These are phyloP conservation scores for Neurospora sp. DNA, from an alignment of 2,329 filamentous ascomycete genomes.

Conservation along the genomic window DNA sequence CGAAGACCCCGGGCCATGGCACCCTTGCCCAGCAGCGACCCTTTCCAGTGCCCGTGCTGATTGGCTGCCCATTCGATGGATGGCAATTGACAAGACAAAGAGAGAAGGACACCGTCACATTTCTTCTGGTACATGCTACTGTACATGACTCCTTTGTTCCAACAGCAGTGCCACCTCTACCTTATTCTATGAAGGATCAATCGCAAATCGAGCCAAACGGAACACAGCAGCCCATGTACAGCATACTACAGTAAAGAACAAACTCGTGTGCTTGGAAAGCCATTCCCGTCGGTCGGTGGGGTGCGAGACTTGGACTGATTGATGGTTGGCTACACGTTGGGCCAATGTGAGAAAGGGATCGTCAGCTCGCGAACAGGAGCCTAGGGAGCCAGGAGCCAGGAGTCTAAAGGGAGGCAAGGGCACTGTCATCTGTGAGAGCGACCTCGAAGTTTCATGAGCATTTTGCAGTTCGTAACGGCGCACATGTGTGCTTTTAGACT, in stretches of 20 bases:
- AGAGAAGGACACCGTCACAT: neutral
- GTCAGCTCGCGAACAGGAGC: neutral
- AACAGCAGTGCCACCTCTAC: neutral
- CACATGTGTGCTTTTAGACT: neutral
- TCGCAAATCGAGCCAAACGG: neutral
- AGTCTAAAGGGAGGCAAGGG: neutral
- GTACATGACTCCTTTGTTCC: neutral
- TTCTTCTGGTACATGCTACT: neutral
- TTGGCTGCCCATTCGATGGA: constrained; percentile 7
- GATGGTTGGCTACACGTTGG: neutral
- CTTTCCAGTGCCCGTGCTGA: constrained; percentile 6
- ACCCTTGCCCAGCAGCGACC: constrained; percentile 14
- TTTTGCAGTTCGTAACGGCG: neutral
- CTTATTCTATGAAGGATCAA: neutral
- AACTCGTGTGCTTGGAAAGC: neutral
- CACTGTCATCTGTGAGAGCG: neutral
- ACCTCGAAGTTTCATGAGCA: neutral
- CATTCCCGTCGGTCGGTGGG: neutral
- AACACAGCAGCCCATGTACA: neutral
- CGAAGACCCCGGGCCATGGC: constrained; percentile 17
- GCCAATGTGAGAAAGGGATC: neutral
- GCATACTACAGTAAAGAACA: neutral
- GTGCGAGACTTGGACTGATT: neutral
- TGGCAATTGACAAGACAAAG: constrained; percentile 4
- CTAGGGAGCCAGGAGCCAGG: neutral